Evolutionary conservation across 257 asterid species (phyloP).

Genomic region (Fraxinus pennsylvanica): DNA sequence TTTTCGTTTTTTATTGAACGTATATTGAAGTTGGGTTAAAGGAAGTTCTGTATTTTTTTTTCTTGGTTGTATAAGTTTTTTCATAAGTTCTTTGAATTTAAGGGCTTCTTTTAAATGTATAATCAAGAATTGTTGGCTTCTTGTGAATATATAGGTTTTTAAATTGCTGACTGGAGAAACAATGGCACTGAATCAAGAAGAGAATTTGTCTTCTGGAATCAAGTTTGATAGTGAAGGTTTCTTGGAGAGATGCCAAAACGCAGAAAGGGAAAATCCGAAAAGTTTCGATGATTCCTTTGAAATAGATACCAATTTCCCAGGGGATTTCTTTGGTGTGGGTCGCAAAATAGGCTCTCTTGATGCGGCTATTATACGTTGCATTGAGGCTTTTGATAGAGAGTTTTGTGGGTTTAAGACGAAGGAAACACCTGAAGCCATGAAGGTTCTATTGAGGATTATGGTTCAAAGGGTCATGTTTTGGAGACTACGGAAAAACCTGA

Average conservation of each 20-base stretch:
- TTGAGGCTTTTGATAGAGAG: neutral
- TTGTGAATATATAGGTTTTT: conserved; percentile 6
- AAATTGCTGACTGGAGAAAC: conserved; percentile 19
- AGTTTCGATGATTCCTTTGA: neutral
- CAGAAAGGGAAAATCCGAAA: conserved; percentile 18
- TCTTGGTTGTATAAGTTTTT: neutral
- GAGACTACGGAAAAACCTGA: conserved; percentile 37
- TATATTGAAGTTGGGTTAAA: conserved; percentile 17
- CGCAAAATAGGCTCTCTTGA: neutral
- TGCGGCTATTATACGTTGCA: neutral
- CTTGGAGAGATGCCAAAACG: conserved; percentile 26
- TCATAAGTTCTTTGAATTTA: neutral
- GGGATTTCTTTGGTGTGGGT: conserved; percentile 30
- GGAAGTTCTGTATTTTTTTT: too few species aligned
- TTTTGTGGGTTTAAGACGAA: neutral
- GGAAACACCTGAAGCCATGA: neutral
- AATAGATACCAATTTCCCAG: too few species aligned
- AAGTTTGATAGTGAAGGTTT: conserved; percentile 35
- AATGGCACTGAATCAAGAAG: conserved; percentile 48
- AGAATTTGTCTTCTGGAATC: conserved; percentile 25
- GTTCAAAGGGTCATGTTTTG: conserved; percentile 35
- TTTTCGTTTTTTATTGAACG: neutral
- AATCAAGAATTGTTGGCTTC: conserved; percentile 2
- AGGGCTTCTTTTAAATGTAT: neutral
- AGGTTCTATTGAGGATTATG: conserved; percentile 42